These are phyloP conservation scores for Silene coronaria DNA, from an alignment of 179 eudicot species.

Conservation along the genomic window DNA sequence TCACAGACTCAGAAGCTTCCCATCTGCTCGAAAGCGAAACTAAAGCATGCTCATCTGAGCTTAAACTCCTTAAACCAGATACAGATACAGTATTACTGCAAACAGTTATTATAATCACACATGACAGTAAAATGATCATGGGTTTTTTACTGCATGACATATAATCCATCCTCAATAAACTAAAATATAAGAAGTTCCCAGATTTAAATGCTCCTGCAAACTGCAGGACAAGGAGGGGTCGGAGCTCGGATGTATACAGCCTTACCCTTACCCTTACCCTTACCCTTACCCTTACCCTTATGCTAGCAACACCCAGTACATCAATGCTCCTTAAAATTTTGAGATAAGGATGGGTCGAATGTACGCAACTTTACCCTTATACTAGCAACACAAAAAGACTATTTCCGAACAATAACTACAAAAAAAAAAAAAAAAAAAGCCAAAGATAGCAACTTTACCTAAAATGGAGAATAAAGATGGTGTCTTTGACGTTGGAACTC, in stretches of 20 bases:
- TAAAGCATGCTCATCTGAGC: conserved; percentile 52
- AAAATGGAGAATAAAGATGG: neutral
- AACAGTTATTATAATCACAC: conserved; percentile 4
- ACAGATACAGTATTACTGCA: conserved; percentile 3
- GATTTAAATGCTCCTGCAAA: too few relatives aligned
- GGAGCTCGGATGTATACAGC: too few relatives aligned
- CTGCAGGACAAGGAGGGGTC: too few relatives aligned
- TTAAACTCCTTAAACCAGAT: conserved; percentile 28
- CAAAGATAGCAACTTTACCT: conserved; percentile 1
- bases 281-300: too few relatives aligned
- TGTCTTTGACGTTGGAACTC: neutral
- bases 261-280: too few relatives aligned
- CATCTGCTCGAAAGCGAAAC: conserved; percentile 50
- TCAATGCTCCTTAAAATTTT: too few relatives aligned
- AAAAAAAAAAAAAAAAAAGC: neutral
- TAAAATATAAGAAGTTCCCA: too few relatives aligned
- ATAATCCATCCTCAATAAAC: neutral
- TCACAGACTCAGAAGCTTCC: conserved; percentile 44
- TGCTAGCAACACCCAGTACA: too few relatives aligned
- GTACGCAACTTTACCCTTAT: too few relatives aligned
- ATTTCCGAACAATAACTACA: too few relatives aligned
- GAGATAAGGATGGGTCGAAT: too few relatives aligned
- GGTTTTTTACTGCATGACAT: neutral
- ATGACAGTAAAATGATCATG: conserved; percentile 13
- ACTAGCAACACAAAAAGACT: neutral